Conservation (phyloP, 345 rosid species). For the Kandelia obovata region DNA sequence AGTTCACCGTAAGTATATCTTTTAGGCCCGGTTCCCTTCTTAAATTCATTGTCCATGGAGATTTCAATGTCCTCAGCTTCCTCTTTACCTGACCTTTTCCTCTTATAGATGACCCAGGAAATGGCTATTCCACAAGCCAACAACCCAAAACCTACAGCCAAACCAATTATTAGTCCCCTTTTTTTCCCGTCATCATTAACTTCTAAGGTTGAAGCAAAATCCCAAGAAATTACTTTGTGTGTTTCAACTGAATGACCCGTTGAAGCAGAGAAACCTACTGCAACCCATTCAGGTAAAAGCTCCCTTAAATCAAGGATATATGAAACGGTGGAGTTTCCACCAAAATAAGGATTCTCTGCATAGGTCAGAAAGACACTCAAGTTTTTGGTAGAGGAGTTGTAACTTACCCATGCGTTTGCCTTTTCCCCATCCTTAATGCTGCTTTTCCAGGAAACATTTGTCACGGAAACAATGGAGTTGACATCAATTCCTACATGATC, state of each 20-base stretch:
- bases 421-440: slow-evolving; percentile 33
- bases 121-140: slow-evolving; percentile 4
- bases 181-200: neutral
- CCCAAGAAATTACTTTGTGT: slow-evolving; percentile 19
- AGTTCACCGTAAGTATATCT: slow-evolving; percentile 23
- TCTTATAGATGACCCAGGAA: slow-evolving; percentile 1
- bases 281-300: slow-evolving; percentile 15
- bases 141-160: slow-evolving; percentile 9
- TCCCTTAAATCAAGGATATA: slow-evolving; percentile 15
- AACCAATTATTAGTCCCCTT: slow-evolving; percentile 10
- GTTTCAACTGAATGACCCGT: slow-evolving; percentile 16
- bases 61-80: slow-evolving; percentile 8
- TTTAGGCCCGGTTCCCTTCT: slow-evolving; percentile 26
- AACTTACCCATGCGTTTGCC: slow-evolving; percentile 52
- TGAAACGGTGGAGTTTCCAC: slow-evolving; percentile 12
- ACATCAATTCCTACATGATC: slow-evolving; percentile 55
- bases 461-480: slow-evolving; percentile 42
- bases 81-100: neutral
- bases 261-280: slow-evolving; percentile 28
- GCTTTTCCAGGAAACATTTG: slow-evolving; percentile 30
- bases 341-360: slow-evolving; percentile 23
- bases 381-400: slow-evolving; percentile 44
- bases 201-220: slow-evolving; percentile 19
- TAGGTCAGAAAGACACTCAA: slow-evolving; percentile 48
- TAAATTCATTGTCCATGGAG: slow-evolving; percentile 24